Base-by-base conservation (phyloP, 2,329 filamentous ascomycete genomes). In the Hypoxylon sp. region DNA sequence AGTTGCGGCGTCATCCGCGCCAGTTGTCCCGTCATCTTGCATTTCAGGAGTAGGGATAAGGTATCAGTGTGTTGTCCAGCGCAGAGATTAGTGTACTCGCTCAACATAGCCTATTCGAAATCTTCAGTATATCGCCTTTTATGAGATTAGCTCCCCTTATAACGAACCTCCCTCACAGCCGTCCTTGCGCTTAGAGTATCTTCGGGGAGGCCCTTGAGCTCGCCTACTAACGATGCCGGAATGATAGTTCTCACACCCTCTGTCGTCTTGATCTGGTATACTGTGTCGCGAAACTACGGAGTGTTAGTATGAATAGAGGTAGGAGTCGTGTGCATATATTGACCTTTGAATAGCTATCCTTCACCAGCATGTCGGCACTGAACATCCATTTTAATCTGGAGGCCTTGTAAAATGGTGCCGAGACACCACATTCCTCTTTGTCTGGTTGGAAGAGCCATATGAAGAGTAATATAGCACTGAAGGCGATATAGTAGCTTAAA, bases 231-330 rank as follows among this genome's bases (percentile, higher is more conserved):
- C 16, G 75, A 79, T 9, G 81, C 76, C 2, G 83, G 83, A 29
- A 85, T 77, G 50, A 85, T 74, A 8, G 83, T 81, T 64, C 85
- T 82, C 14, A 80, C 67, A 9, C 83, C 83, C 69, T 85, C 83
- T 1, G 83, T 85, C 3, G 82, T 82, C 70, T 80, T 82, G 73
- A 85, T 83, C 65, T 84, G 82, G 59, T 85, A 85, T 14, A 82
- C 79, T n/a, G 71, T 76, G 67, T 84, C 82, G 39, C 80, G 78
- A 61, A 85, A 85, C 82, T 84, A 56, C 7, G 19, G 29, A 6
- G 1, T 2, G 32, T 71, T 61, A 71, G 55, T 55, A 64, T 21
- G 6, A 27, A 21, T 14, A 29, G 1, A 2, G n/a, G 14, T 2
- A 5, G 7, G 23, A 30, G 19, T 39, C 8, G 19, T 7, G 9